These are phyloP conservation scores for Coemansia sp. DNA, from an alignment of 192 early-diverging fungal genomes.

Conservation along the genomic window DNA sequence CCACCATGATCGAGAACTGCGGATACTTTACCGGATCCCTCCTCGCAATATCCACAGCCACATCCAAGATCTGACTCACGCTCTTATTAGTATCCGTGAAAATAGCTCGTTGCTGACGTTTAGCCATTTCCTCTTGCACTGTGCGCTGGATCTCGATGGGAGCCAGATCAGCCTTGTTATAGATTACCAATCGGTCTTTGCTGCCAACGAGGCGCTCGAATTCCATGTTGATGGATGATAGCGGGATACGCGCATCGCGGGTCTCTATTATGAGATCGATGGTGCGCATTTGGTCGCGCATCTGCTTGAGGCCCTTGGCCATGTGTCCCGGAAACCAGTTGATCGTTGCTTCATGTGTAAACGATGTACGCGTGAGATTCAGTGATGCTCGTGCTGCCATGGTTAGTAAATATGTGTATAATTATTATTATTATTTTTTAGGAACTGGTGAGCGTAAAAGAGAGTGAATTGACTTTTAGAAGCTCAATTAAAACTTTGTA, in stretches of 20 bases:
- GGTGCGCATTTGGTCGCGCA: constrained; percentile 67
- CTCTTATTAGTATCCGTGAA: constrained; percentile 71
- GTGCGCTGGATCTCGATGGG: constrained; percentile 55
- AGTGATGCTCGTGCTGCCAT: not conserved
- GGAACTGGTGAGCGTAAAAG: not conserved
- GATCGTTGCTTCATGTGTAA: constrained; percentile 65
- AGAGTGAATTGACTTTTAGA: not conserved
- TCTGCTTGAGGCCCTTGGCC: constrained; percentile 76
- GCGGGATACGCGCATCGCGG: constrained; percentile 90
- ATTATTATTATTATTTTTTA: not conserved
- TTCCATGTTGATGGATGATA: constrained; percentile 86
- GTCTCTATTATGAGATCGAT: constrained; percentile 91
- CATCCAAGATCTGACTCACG: constrained; percentile 69
- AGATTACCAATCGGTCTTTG: constrained; percentile 78
- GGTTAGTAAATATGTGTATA: not conserved
- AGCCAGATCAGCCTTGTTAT: constrained; percentile 93
- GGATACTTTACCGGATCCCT: constrained; percentile 45
- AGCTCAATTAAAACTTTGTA: not conserved
- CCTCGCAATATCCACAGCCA: constrained; percentile 59
- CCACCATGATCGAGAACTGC: constrained; percentile 69
- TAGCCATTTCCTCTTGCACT: constrained; percentile 31
- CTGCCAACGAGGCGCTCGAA: constrained; percentile 69
- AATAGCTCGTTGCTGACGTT: constrained; percentile 58
- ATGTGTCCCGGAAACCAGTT: constrained; percentile 91
- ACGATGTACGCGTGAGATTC: constrained; percentile 31